phyloP scores from a whole-genome alignment of 495 filamentous ascomycete genomes.

The Hypomontagnella submonticulosa region DNA sequence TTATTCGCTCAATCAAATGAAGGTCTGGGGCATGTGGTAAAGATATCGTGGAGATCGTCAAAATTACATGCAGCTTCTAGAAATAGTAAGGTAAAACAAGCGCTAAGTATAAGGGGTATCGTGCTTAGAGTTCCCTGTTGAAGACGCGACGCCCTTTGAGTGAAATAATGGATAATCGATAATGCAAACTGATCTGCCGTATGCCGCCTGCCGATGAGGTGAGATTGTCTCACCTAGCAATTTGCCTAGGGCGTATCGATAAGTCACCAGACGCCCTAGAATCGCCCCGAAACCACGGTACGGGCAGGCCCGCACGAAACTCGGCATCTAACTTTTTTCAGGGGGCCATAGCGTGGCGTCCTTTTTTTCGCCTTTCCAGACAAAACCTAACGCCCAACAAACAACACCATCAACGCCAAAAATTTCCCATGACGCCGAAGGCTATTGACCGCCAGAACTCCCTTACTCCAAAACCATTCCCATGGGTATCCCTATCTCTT shows the following conservation, averaged over 20 bases:
- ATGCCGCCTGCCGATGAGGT: not conserved
- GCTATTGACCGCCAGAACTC: slow-evolving; percentile 11
- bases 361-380: not conserved
- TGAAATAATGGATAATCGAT: slow-evolving; percentile 16
- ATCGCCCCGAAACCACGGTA: slow-evolving; percentile 7
- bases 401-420: not conserved
- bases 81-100: slow-evolving; percentile 2
- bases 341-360: not conserved
- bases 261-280: slow-evolving; percentile 24
- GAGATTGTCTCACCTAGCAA: not conserved
- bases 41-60: not conserved
- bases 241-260: slow-evolving; percentile 16
- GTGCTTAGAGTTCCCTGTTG: not conserved
- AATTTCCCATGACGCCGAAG: slow-evolving; percentile 9
- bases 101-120: too few relatives aligned
- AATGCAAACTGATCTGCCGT: not conserved
- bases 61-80: not conserved
- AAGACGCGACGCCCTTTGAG: slow-evolving; percentile 1
- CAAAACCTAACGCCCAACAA: not conserved
- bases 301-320: slow-evolving; percentile 26
- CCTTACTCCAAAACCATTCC: slow-evolving; percentile 18
- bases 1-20: slow-evolving; percentile 7
- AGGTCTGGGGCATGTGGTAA: not conserved
- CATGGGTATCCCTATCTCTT: too few relatives aligned
- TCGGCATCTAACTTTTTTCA: slow-evolving; percentile 17